A percentile compares a stretch with the other conserved stretches of the same genome.
Evolutionary conservation across 371 early-diverging fungal genomes (phyloP).

Genomic region (Mucor sp.): DNA sequence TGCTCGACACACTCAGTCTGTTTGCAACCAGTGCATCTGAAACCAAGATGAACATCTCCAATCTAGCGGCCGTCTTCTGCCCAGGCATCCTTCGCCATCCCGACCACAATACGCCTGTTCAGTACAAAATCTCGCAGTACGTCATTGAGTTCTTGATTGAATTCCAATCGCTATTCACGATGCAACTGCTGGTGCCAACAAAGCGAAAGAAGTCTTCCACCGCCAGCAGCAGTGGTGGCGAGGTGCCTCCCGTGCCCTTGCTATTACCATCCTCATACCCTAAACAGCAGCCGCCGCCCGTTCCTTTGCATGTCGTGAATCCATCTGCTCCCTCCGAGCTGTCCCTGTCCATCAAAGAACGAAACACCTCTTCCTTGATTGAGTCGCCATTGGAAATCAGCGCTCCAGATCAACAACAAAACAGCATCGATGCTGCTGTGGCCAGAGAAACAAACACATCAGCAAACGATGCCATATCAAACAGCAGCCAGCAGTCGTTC

Average conservation of each 20-base stretch:
- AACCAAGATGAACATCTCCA: slow-evolving; percentile 53
- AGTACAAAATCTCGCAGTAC: slow-evolving; percentile 58
- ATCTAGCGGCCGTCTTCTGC: slow-evolving; percentile 60
- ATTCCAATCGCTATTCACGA: slow-evolving; percentile 49
- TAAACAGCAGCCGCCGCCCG: neutral
- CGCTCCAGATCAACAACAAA: neutral
- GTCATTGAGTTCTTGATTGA: slow-evolving; percentile 60
- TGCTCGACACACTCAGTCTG: slow-evolving; percentile 53
- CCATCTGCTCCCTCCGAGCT: slow-evolving; percentile 3
- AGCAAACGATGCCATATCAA: neutral
- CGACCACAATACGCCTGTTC: slow-evolving; percentile 53
- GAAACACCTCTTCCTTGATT: slow-evolving; percentile 1
- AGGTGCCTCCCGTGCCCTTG: slow-evolving; percentile 17
- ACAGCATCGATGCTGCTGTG: neutral
- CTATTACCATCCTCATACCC: slow-evolving; percentile 13
- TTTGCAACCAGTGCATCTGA: slow-evolving; percentile 48
- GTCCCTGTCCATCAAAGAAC: neutral
- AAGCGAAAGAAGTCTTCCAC: neutral
- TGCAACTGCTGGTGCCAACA: slow-evolving; percentile 16
- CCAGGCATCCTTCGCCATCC: slow-evolving; percentile 61
- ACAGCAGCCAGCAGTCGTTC: neutral
- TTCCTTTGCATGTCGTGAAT: slow-evolving; percentile 18
- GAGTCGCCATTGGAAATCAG: slow-evolving; percentile 8
- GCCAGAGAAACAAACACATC: neutral
- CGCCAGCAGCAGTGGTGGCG: neutral